Conservation (phyloP, 768 basidiomycete species). For the Mycena filopes region DNA sequence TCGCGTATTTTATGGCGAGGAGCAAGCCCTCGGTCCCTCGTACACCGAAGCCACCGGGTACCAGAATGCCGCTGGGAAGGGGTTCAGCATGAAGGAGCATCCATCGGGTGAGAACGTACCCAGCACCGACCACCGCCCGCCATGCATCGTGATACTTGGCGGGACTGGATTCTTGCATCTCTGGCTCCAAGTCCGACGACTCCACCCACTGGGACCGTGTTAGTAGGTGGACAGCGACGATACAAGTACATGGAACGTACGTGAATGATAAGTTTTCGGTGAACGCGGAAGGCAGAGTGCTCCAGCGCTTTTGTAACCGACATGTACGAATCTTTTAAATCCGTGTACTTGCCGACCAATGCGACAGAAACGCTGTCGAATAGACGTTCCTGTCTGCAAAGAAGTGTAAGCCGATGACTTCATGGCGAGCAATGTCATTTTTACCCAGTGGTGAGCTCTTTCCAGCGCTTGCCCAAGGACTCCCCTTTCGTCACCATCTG, state of each 20-base stretch:
- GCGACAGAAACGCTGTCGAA: constrained; percentile 91
- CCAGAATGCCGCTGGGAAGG: constrained; percentile 84
- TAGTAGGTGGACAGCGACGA: not conserved
- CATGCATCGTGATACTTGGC: constrained; percentile 96
- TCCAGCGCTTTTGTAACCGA: constrained; percentile 96
- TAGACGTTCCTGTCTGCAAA: constrained; percentile 86
- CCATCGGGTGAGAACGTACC: constrained; percentile 57
- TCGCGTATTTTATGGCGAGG: constrained; percentile 95
- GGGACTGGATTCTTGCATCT: constrained; percentile 81
- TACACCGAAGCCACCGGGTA: constrained; percentile 94
- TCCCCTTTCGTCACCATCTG: constrained; percentile 70
- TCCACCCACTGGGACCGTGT: constrained; percentile 85
- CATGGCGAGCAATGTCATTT: constrained; percentile 34
- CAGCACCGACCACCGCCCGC: constrained; percentile 89
- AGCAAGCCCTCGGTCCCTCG: constrained; percentile 99
- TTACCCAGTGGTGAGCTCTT: constrained; percentile 82
- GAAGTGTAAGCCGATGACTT: constrained; percentile 8
- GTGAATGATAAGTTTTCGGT: constrained; percentile 82
- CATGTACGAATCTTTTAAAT: constrained; percentile 98
- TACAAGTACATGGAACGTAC: constrained; percentile 55
- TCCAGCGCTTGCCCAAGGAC: constrained; percentile 82
- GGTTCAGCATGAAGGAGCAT: constrained; percentile 18
- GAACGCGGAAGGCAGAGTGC: constrained; percentile 95
- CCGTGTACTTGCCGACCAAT: constrained; percentile 97
- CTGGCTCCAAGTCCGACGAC: constrained; percentile 88